Base-by-base conservation (phyloP, 2,329 filamentous ascomycete species). In the Bipolaris cookei region DNA sequence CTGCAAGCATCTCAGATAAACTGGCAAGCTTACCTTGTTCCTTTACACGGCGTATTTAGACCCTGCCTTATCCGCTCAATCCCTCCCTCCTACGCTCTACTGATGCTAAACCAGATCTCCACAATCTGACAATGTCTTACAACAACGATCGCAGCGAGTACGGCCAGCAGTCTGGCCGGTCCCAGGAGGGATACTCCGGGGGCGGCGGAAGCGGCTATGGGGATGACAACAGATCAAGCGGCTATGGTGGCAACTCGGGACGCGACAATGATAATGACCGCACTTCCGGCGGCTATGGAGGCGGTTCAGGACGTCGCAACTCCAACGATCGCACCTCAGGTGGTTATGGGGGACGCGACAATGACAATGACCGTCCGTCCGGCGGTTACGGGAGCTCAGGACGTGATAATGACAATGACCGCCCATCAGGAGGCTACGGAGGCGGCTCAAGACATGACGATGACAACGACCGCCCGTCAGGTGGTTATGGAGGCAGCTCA, bases 381-480 rank as follows among this genome's bases (percentile, higher is more conserved):
- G 42, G 42, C 5, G 42, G 42, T 10, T 28, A 14, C 14, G 41
- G 41, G 10, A 11, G 23, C 23, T 41, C 38, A 14, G 4, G 37
- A 21, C 37, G 37, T 39, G 14, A 67, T 45, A 63, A 62, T 8
- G 59, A 66, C 25, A 66, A 69, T 20, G 66, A 69, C 39, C 61
- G 64, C 35, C 54, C 59, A 11, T 63, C 64, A 49, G 63, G 47
- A n/a, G 39, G 45, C 21, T 58, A 68, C 39, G 59, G 61, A 43
- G 51, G 66, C 8, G 39, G 54, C 25, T 56, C 61, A 10, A 63
- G 66, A 37, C 37, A 16, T 2, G 6, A 38, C 14, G 16, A 38
- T 18, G n/a, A 66, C 23, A 65, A 68, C 18, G 66, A 69, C 37
- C 61, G 59, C 14, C 67, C 71, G 20, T 70, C 59, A 44, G 66